Evolutionary conservation across 2,329 filamentous ascomycete species (phyloP).

Genomic region (Zymoseptoria brevis): DNA sequence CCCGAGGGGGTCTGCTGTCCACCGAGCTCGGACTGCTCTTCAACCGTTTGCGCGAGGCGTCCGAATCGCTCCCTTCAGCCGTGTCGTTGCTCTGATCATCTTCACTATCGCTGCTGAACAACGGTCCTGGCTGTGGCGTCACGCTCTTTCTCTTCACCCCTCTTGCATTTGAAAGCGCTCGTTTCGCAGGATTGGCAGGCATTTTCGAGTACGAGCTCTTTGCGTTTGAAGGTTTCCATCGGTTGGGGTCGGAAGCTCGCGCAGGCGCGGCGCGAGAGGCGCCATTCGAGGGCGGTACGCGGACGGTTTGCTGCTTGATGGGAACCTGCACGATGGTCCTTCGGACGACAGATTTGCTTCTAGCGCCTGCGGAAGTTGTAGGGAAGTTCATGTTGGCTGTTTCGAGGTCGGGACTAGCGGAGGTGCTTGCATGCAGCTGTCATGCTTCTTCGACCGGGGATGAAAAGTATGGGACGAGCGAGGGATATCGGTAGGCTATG

Average conservation of each 20-base stretch:
- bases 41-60: slow-evolving; percentile 29
- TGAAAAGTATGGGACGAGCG: neutral
- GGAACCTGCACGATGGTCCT: slow-evolving; percentile 21
- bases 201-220: slow-evolving; percentile 9
- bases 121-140: slow-evolving; percentile 24
- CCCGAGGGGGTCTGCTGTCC: slow-evolving; percentile 20
- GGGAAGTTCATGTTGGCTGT: slow-evolving; percentile 21
- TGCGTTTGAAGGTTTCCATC: slow-evolving; percentile 20
- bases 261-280: slow-evolving; percentile 2
- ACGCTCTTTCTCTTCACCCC: slow-evolving; percentile 30
- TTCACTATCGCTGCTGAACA: slow-evolving; percentile 28
- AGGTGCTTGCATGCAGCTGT: slow-evolving; percentile 3
- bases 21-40: slow-evolving; percentile 31
- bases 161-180: slow-evolving; percentile 17
- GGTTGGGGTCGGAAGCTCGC: slow-evolving; percentile 15
- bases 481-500: neutral
- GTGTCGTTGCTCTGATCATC: slow-evolving; percentile 26
- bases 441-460: slow-evolving; percentile 4
- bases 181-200: slow-evolving; percentile 12
- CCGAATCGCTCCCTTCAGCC: slow-evolving; percentile 26
- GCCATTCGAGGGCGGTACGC: neutral
- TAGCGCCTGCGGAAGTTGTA: slow-evolving; percentile 2
- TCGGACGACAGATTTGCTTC: slow-evolving; percentile 20
- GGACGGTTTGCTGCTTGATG: slow-evolving; percentile 9
- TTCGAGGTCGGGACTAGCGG: slow-evolving; percentile 6